Percentiles rank a stretch among this genome's conserved stretches.
phyloP scores from a whole-genome alignment of 108 stramenopile genomes.

The Heterococcus sp. region DNA sequence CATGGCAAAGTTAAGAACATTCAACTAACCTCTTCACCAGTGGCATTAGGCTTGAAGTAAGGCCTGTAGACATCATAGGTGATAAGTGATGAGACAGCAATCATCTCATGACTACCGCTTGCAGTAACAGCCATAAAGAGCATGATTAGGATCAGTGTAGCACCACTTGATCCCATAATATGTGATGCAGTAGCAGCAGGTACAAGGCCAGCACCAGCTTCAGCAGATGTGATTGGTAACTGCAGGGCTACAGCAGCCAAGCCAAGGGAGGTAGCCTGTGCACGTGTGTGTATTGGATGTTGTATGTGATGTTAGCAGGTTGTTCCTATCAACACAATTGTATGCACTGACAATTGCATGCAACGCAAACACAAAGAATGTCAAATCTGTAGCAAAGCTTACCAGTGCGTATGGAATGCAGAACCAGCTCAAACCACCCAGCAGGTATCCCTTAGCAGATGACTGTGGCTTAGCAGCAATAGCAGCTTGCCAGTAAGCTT shows the following conservation, averaged over 20 bases:
- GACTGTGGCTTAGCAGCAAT: constrained; percentile 76
- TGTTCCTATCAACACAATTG: no score
- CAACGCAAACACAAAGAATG: no score
- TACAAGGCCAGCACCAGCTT: constrained; percentile 81
- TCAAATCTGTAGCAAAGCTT: no score
- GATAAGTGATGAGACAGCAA: constrained; percentile 81
- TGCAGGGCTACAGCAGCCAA: constrained; percentile 77
- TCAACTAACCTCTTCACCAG: no score
- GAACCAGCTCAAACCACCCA: constrained; percentile 91
- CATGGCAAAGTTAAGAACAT: no score
- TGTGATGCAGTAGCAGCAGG: constrained; percentile 82
- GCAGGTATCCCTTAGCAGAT: constrained; percentile 82
- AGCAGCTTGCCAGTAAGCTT: constrained; percentile 90
- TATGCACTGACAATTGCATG: no score
- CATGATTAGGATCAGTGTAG: constrained; percentile 76
- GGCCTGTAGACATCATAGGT: constrained; percentile 86
- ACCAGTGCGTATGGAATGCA: constrained; percentile 65
- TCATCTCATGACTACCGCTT: constrained; percentile 81
- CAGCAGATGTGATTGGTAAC: constrained; percentile 73
- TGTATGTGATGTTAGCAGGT: no score
- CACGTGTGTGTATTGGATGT: no score
- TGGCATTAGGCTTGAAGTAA: constrained; percentile 82
- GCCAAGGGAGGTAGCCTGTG: constrained; percentile 88
- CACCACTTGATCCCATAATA: constrained; percentile 72
- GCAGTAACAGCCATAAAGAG: constrained; percentile 92